phyloP scores from a whole-genome alignment of 164 flowering plant genomes.

The Warburgia ugandensis region DNA sequence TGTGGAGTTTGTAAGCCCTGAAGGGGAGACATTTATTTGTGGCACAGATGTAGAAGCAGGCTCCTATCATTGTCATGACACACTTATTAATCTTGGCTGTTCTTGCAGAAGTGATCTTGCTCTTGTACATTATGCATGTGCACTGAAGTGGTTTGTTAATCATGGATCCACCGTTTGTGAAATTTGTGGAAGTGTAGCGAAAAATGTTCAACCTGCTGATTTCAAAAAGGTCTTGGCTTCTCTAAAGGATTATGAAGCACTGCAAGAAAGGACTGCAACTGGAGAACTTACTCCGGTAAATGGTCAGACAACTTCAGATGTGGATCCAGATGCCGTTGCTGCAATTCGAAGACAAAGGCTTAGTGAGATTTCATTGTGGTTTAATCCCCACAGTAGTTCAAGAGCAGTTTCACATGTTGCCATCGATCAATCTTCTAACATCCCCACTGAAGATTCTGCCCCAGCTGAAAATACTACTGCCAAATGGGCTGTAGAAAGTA shows the following conservation, averaged over 20 bases:
- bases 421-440: constrained; percentile 43
- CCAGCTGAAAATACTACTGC: constrained; percentile 64
- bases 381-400: constrained; percentile 46
- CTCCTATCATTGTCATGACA: constrained; percentile 32
- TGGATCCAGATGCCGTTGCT: constrained; percentile 93
- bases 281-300: constrained; percentile 51
- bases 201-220: constrained; percentile 56
- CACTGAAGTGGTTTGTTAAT: constrained; percentile 88
- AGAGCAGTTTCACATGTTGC: constrained; percentile 43
- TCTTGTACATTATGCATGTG: constrained; percentile 89
- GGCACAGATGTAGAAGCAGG: constrained; percentile 68
- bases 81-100: constrained; percentile 76
- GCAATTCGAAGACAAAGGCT: constrained; percentile 86
- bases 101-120: constrained; percentile 88
- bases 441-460: constrained; percentile 28
- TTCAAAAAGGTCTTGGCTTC: constrained; percentile 60
- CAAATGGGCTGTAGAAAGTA: constrained; percentile 93
- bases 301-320: constrained; percentile 31
- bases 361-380: constrained; percentile 85
- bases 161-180: constrained; percentile 95
- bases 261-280: constrained; percentile 67
- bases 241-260: constrained; percentile 68
- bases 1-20: constrained; percentile 66
- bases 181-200: constrained; percentile 69
- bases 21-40: constrained; percentile 81